Evolutionary conservation across 768 basidiomycete genomes (phyloP).

Genomic region (Termitomyces sp.): DNA sequence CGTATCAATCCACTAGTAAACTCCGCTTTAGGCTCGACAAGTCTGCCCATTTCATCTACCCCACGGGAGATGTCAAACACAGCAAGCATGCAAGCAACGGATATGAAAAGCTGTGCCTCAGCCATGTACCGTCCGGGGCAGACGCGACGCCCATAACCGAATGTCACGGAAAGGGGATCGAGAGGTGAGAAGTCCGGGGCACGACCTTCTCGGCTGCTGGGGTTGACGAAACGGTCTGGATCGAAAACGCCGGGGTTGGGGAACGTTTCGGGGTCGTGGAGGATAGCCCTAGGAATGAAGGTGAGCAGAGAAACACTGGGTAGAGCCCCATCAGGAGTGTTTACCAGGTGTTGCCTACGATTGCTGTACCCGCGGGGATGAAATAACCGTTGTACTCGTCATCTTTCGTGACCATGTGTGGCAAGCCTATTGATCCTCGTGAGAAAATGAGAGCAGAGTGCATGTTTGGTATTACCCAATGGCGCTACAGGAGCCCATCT

Average conservation of each 20-base stretch:
- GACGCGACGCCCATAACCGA: conserved; percentile 38
- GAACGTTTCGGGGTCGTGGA: conserved; percentile 40
- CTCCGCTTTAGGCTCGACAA: conserved; percentile 22
- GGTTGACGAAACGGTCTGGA: conserved; percentile 39
- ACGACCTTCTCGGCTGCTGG: conserved; percentile 10
- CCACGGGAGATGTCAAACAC: conserved; percentile 34
- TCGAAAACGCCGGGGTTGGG: conserved; percentile 42
- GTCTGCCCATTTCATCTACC: conserved; percentile 27
- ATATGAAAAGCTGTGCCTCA: conserved; percentile 39
- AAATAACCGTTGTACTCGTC: conserved; percentile 37
- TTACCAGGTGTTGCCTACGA: conserved; percentile 38
- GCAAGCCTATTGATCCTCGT: conserved; percentile 19
- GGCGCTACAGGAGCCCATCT: conserved; percentile 28
- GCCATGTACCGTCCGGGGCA: conserved; percentile 45
- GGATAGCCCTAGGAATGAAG: conserved; percentile 34
- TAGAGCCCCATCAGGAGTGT: background rate
- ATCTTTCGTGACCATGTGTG: conserved; percentile 32
- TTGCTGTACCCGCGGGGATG: conserved; percentile 39
- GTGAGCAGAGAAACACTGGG: background rate
- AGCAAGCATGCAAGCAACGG: conserved; percentile 36
- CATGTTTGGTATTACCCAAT: conserved; percentile 14
- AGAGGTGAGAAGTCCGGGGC: conserved; percentile 24
- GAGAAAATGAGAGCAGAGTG: background rate
- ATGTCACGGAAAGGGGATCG: conserved; percentile 30
- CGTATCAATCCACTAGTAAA: conserved; percentile 41